Evolutionary conservation across 768 basidiomycete genomes (phyloP), one percentile per base, ranked within the genome.

Genomic region (Gloeostereum incarnatum): DNA sequence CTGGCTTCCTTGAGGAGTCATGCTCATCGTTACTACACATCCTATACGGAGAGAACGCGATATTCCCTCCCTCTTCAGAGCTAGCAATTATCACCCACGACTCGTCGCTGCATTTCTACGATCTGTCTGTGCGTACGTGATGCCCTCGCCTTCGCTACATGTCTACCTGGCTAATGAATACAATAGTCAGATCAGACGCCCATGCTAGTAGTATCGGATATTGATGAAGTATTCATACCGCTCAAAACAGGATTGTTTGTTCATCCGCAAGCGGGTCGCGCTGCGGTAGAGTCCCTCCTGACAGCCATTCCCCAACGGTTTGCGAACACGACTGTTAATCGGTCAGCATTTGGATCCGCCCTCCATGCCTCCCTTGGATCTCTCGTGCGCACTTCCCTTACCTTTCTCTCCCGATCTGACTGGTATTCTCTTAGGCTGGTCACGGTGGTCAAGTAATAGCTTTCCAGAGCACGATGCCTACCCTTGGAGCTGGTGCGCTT

Each of bases 211-310:
- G 73, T 97, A 6, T 63, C 86, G 1, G 96, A 98, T 53, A 60
- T 98, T 25, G 83, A 90, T n/a, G 96, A 99, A 39, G 78, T 91
- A 14, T 98, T 93, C 58, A 58, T 86, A 1, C 96, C 96, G 0
- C 55, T 90, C 17, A 64, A 65, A 14, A 60, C 67, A 4, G 83
- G 81, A 2, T 63, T 93, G 27, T 85, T 97, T 43, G 90, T 82
- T 7, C 71, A 87, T 42, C 82, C 89, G 10, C 43, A 51, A 36
- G 74, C 81, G 43, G 81, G 78, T 32, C 71, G 82, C 44, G 47
- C 65, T 22, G 65, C 71, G 19, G 69, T 97, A 39, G 80, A 86
- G 51, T 56, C 61, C 9, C 62, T 97, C 4, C 59, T 99, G 11
- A 62, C 71, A 14, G 55, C 69, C 2, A 58, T 99, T 3, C 82